Percentiles rank a stretch among this genome's conserved stretches.
These are phyloP conservation scores for Stemphylium beticola DNA, from an alignment of 2,329 filamentous ascomycete species.

Conservation along the genomic window DNA sequence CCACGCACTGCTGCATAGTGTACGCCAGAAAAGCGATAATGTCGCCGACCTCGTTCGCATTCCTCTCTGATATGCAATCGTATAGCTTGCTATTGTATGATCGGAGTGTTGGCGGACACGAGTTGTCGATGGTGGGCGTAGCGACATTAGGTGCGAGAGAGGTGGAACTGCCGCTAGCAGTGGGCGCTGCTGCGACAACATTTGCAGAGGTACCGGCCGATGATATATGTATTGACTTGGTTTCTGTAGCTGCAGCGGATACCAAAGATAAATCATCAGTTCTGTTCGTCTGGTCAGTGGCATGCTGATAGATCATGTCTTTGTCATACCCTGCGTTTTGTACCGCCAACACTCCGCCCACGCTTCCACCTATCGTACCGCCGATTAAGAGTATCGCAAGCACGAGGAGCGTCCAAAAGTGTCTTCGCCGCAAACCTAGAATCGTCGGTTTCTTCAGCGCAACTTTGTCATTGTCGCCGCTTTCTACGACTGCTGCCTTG, in stretches of 20 bases:
- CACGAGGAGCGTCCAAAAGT: neutral
- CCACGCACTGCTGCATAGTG: neutral
- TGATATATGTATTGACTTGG: neutral
- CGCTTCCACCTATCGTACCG: neutral
- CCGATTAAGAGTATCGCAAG: neutral
- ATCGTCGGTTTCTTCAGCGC: neutral
- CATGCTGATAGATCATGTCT: neutral
- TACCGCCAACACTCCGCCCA: neutral
- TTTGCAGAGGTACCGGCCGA: neutral
- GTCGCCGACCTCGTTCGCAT: neutral
- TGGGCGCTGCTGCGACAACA: neutral
- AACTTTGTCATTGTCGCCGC: neutral
- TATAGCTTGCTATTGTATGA: neutral
- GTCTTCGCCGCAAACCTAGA: neutral
- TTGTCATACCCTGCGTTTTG: neutral
- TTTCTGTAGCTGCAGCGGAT: neutral
- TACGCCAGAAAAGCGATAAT: neutral
- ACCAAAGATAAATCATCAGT: neutral
- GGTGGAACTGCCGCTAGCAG: neutral
- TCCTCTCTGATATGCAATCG: neutral
- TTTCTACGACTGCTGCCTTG: neutral
- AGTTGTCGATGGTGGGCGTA: neutral
- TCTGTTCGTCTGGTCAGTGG: neutral
- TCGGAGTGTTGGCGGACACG: neutral
- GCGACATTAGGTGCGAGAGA: neutral